phyloP scores from a whole-genome alignment of 2,329 filamentous ascomycete genomes.

The Botrytis pseudocinerea region DNA sequence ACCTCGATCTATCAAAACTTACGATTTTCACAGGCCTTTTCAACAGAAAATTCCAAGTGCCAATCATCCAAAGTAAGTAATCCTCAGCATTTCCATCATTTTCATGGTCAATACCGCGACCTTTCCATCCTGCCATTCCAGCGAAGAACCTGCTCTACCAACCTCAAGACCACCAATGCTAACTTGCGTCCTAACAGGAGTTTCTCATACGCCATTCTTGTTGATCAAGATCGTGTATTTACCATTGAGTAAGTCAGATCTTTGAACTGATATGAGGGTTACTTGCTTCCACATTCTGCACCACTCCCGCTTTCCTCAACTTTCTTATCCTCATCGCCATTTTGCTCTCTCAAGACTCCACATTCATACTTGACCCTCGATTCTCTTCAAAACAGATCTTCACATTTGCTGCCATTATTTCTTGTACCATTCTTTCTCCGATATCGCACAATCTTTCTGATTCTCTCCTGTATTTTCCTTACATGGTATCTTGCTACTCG shows the following conservation, averaged over 20 bases:
- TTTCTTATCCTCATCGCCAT: background rate
- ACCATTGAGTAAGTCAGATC: background rate
- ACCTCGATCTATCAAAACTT: constrained; percentile 8
- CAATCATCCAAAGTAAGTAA: constrained; percentile 1
- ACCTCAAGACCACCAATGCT: background rate
- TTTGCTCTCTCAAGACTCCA: background rate
- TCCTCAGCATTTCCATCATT: background rate
- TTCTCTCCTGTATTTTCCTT: background rate
- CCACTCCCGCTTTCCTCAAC: background rate
- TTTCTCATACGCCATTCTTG: background rate
- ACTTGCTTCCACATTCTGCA: background rate
- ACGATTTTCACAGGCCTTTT: background rate
- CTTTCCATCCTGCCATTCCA: background rate
- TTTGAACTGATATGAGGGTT: background rate
- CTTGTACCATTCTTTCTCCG: background rate
- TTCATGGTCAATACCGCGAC: background rate
- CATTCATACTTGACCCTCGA: background rate
- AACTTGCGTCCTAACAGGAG: background rate
- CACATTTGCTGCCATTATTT: background rate
- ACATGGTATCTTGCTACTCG: background rate
- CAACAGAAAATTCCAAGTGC: constrained; percentile 1
- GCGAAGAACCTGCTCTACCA: background rate
- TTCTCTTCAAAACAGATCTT: background rate
- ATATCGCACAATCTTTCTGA: background rate
- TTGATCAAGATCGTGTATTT: background rate